A percentile compares a stretch with the other conserved stretches of the same genome.
Conservation (phyloP, 2,329 filamentous ascomycete genomes). For the Sporothrix globosa region DNA sequence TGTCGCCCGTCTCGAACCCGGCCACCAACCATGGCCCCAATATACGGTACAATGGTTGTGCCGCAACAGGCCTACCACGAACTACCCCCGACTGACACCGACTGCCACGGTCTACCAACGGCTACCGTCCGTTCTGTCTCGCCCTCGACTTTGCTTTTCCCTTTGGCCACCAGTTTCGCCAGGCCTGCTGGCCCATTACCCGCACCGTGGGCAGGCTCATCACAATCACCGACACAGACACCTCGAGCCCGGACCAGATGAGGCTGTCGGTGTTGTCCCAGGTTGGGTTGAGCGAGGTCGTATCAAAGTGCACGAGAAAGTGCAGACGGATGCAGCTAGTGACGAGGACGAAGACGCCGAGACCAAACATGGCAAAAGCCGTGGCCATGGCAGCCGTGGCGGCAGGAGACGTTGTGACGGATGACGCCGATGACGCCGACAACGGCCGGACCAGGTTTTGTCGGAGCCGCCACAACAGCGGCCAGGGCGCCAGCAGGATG, state of each 20-base stretch:
- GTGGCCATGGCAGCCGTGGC: conserved; percentile 28
- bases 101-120: too few species aligned
- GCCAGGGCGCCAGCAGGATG: conserved; percentile 45
- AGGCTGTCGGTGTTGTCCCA: conserved; percentile 49
- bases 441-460: conserved; percentile 28
- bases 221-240: conserved; percentile 49
- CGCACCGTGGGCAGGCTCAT: conserved; percentile 49
- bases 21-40: not conserved
- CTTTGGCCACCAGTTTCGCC: not conserved
- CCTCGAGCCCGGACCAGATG: conserved; percentile 51
- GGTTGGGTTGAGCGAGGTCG: conserved; percentile 45
- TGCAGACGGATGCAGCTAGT: conserved; percentile 46
- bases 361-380: conserved; percentile 45
- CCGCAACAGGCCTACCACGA: not conserved
- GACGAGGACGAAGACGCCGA: conserved; percentile 46
- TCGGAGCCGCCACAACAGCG: conserved; percentile 42
- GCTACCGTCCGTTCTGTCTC: not conserved
- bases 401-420: not conserved
- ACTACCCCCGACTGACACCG: too few species aligned
- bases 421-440: conserved; percentile 25
- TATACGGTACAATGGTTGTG: not conserved
- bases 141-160: not conserved
- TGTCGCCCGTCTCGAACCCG: not conserved
- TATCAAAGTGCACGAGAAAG: conserved; percentile 40
- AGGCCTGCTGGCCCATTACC: conserved; percentile 36